Evolutionary conservation across 306 rosid species (phyloP), one percentile per base, ranked within the genome.

Genomic region (Cucurbita ficifolia): DNA sequence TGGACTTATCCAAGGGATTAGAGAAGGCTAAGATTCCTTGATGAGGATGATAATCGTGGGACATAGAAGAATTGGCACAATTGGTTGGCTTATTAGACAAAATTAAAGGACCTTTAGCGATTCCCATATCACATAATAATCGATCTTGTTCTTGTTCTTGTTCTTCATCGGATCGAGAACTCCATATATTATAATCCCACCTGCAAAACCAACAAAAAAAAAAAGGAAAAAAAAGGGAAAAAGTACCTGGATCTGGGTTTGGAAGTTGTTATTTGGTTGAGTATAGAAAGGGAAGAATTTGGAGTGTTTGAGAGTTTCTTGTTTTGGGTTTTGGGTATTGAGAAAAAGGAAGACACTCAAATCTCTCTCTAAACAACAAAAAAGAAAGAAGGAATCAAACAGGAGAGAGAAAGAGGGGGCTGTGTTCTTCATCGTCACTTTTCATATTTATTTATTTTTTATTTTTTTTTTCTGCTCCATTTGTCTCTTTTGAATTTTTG

Each of bases 31-130:
- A 88, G 86, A 90, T 85, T 80, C 89, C 88, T 70, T 49, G 73
- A 75, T 85, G 92, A 77, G 17, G 90, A 3, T 88, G 92, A 79
- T 82, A 89, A 74, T 93, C 94, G 38, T 90, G 98, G 87, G 98
- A 93, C 98, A 93, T 93, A 93, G 90, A 88, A 79, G 90, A 88
- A 79, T 81, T 86, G 21, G 77, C 70, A 59, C 57, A 53, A 58
- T 75, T 61, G 3, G 69, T 58, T 22, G 51, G 50, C 53, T 67
- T 67, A 45, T 67, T 68, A 67, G 76, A 73, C 76, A 76, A 54
- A 38, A 78, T 77, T 80, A 82, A 67, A 8, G 79, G 75, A 53
- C 57, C 77, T 54, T 85, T 63, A 76, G 79, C 82, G 84, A 85
- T 77, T 80, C 87, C 91, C 96, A 90, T 90, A 58, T 82, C 82